These are phyloP conservation scores for Didymosphaeria variabile DNA, from an alignment of 2,329 filamentous ascomycete species.

Conservation along the genomic window DNA sequence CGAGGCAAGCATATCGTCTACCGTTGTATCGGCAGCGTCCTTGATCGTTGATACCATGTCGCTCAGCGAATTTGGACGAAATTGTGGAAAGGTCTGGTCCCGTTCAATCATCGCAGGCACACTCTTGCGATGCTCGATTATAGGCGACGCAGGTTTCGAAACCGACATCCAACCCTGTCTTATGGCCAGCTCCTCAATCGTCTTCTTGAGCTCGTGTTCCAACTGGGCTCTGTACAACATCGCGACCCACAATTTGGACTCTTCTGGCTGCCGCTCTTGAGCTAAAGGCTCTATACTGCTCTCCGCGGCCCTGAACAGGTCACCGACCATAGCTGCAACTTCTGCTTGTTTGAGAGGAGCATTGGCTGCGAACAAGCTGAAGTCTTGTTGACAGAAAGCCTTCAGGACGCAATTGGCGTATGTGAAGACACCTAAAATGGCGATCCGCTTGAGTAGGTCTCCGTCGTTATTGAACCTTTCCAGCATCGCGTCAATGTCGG, in stretches of 20 bases:
- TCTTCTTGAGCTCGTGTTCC: conserved; percentile 28
- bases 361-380: neutral
- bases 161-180: conserved; percentile 28
- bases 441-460: conserved; percentile 27
- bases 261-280: conserved; percentile 22
- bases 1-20: neutral
- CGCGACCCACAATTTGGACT: conserved; percentile 33
- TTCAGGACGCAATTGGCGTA: conserved; percentile 39
- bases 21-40: neutral
- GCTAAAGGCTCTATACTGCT: conserved; percentile 21
- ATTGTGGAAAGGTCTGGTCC: conserved; percentile 75
- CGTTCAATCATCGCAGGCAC: conserved; percentile 22
- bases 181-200: conserved; percentile 23
- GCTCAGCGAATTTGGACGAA: conserved; percentile 64
- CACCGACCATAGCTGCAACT: conserved; percentile 16
- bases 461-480: conserved; percentile 26
- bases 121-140: neutral
- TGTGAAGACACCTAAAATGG: conserved; percentile 35
- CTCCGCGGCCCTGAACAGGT: conserved; percentile 29
- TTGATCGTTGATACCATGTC: conserved; percentile 17
- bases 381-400: conserved; percentile 23
- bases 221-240: conserved; percentile 35
- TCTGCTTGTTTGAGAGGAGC: conserved; percentile 9
- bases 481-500: conserved; percentile 31
- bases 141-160: neutral